Evolutionary conservation across 805 yeast genomes (phyloP).

Genomic region (Peterozyma toletana): DNA sequence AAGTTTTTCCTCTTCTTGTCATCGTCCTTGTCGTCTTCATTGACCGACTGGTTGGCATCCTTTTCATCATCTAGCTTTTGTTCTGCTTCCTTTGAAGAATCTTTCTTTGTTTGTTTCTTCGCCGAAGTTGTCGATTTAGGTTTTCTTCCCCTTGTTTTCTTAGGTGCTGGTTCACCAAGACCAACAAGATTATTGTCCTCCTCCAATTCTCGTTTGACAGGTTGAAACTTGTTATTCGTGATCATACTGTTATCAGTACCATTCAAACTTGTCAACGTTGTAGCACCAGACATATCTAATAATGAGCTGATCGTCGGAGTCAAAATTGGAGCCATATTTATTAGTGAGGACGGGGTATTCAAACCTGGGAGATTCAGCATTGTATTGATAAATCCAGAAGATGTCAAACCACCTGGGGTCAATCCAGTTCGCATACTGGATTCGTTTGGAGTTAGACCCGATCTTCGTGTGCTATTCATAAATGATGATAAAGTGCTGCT

Average conservation of each 20-base stretch:
- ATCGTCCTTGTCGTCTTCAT: not conserved
- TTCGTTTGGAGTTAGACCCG: conserved; percentile 76
- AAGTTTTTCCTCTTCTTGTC: conserved; percentile 67
- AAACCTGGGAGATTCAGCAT: conserved; percentile 26
- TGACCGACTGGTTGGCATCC: not conserved
- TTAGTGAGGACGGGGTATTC: conserved; percentile 9
- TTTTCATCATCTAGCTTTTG: not conserved
- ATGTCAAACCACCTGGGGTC: conserved; percentile 53
- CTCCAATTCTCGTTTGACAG: not conserved
- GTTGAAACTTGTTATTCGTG: no score
- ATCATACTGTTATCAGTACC: not conserved
- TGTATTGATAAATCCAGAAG: conserved; percentile 25
- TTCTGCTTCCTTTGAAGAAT: conserved; percentile 11
- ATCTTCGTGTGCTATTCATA: conserved; percentile 25
- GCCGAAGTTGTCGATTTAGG: not conserved
- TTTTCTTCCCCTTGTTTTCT: no score
- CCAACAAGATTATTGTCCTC: not conserved
- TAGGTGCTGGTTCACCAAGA: not conserved
- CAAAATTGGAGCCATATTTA: conserved; percentile 25
- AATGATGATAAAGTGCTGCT: conserved; percentile 10
- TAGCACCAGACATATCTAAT: conserved; percentile 9
- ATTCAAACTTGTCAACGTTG: not conserved
- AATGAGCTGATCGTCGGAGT: conserved; percentile 36
- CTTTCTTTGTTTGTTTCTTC: conserved; percentile 11
- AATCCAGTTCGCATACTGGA: conserved; percentile 63